Evolutionary conservation across 768 basidiomycete species (phyloP).

Genomic region (Rhodocollybia butyracea): DNA sequence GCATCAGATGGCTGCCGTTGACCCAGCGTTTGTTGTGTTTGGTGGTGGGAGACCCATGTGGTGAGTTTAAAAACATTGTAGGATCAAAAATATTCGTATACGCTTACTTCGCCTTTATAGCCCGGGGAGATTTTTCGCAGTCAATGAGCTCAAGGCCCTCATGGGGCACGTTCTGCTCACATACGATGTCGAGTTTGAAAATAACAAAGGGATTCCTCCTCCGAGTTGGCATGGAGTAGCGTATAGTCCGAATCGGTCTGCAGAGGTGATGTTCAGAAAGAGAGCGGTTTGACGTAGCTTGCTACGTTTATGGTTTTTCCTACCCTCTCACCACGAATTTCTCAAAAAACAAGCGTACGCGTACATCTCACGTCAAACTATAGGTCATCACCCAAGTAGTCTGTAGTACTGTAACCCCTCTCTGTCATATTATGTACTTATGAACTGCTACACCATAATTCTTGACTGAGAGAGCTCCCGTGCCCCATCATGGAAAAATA

Average conservation of each 20-base stretch:
- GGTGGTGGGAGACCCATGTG: slow-evolving; percentile 9
- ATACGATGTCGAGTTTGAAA: slow-evolving; percentile 30
- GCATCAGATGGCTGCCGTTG: background rate
- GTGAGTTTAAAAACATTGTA: background rate
- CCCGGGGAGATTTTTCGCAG: slow-evolving; percentile 27
- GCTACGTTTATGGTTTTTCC: too few relatives aligned
- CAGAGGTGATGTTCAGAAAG: slow-evolving; percentile 2
- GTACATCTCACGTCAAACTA: too few relatives aligned
- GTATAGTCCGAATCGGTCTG: slow-evolving; percentile 3
- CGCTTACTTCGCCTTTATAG: background rate
- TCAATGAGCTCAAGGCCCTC: slow-evolving; percentile 25
- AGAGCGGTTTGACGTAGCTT: too few relatives aligned
- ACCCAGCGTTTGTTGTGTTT: background rate
- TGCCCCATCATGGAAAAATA: too few relatives aligned
- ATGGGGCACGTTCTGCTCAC: slow-evolving; percentile 25
- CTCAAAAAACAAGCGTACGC: too few relatives aligned
- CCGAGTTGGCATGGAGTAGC: slow-evolving; percentile 22
- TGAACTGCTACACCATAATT: too few relatives aligned
- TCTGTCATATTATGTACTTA: too few relatives aligned
- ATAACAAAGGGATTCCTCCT: slow-evolving; percentile 28
- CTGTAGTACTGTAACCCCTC: too few relatives aligned
- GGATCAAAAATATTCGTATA: background rate
- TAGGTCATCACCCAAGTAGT: too few relatives aligned
- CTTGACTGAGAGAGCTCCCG: too few relatives aligned
- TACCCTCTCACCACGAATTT: too few relatives aligned